Evolutionary conservation across 345 rosid species (phyloP), one percentile per base, ranked within the genome.

Genomic region (Arabis alpina): DNA sequence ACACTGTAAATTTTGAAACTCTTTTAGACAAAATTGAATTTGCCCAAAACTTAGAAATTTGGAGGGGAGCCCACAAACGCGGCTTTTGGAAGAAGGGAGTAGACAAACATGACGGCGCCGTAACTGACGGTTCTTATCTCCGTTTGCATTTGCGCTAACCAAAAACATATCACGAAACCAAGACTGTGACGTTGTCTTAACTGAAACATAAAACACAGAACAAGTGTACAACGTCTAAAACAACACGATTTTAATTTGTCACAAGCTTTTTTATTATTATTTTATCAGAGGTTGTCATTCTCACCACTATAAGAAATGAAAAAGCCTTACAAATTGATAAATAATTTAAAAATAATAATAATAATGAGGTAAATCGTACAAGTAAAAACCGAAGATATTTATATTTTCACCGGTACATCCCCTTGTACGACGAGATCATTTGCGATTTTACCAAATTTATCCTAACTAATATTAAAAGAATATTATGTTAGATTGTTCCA

Each of bases 21-120:
- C n/a, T n/a, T n/a, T n/a, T n/a, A n/a, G n/a, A n/a, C n/a, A n/a
- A n/a, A n/a, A n/a, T n/a, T n/a, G n/a, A n/a, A 27, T 32, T 32
- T 32, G 6, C 6, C 1, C 36, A 32, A 32, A 5, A 32, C 36
- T 6, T 0, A 5, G 2, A 32, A 32, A 28, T 28, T 32, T 32
- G 2, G 36, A 32, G 23, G 28, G 28, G 54, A 48, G 57, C 49
- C 77, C 60, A 49, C 37, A 56, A 73, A 56, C 65, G 52, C 66
- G 60, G 60, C 71, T 73, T 55, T 73, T 56, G 71, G 71, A 64
- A 55, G 58, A 64, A 36, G 70, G 15, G 12, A 32, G 71, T 48
- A 8, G 76, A 64, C 65, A 48, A 23, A 27, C 52, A 49, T 64
- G 71, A 64, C 59, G 76, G 76, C 71, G 59, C 52, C 59, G 57